Percentiles rank a stretch among this genome's conserved stretches.
These are phyloP conservation scores for Austroboletus niveus DNA, from an alignment of 1,284 basidiomycete species.

Conservation along the genomic window DNA sequence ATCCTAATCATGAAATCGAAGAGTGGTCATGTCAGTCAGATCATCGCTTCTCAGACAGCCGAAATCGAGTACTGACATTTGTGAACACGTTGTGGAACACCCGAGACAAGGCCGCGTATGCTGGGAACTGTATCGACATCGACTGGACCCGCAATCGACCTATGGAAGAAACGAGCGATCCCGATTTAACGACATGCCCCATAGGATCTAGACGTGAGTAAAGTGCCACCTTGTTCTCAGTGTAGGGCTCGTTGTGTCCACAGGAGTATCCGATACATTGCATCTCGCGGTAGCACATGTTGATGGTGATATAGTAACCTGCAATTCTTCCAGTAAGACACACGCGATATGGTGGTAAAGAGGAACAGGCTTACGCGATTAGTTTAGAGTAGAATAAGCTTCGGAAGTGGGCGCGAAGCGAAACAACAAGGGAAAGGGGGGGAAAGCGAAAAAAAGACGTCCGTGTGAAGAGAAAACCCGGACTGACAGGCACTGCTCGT, in stretches of 20 bases:
- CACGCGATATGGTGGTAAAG: background rate
- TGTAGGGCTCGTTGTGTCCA: constrained; percentile 25
- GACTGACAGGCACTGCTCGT: constrained; percentile 7
- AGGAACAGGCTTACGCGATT: constrained; percentile 8
- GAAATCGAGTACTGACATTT: constrained; percentile 27
- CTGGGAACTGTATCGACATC: constrained; percentile 40
- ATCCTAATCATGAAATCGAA: constrained; percentile 15
- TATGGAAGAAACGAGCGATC: constrained; percentile 9
- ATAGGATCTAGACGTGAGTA: background rate
- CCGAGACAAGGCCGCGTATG: constrained; percentile 34
- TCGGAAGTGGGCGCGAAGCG: constrained; percentile 3
- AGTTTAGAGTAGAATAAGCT: background rate
- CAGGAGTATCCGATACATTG: constrained; percentile 25
- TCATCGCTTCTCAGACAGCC: background rate
- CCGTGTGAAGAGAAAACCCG: constrained; percentile 2
- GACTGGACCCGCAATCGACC: constrained; percentile 39
- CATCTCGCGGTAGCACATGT: constrained; percentile 31
- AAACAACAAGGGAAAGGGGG: background rate
- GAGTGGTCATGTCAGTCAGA: constrained; percentile 7
- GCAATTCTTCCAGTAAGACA: constrained; percentile 16
- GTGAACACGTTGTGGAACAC: constrained; percentile 36
- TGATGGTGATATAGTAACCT: constrained; percentile 10
- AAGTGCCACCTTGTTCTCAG: constrained; percentile 27
- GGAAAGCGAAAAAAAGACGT: background rate
- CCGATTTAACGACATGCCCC: constrained; percentile 21